Evolutionary conservation across 495 filamentous ascomycete species (phyloP).

Genomic region (Talaromyces borbonicus): DNA sequence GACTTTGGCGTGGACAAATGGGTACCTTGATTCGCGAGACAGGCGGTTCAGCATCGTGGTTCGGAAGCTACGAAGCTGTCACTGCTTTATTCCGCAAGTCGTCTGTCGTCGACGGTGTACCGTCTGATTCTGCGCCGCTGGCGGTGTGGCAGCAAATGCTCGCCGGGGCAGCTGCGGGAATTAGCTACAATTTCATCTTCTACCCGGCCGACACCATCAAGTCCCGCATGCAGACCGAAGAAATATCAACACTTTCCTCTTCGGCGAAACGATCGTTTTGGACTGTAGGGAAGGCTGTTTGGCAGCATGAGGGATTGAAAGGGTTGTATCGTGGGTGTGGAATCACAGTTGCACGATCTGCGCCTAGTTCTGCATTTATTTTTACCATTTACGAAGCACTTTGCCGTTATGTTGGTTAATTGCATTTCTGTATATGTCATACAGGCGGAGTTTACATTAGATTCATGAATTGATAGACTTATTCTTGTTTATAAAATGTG

Average conservation of each 20-base stretch:
- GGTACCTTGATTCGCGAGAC: constrained; percentile 92
- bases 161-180: constrained; percentile 83
- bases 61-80: constrained; percentile 81
- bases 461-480: background rate
- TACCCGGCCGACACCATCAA: constrained; percentile 97
- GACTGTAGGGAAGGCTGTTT: constrained; percentile 57
- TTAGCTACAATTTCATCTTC: constrained; percentile 92
- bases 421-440: background rate
- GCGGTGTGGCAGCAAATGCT: constrained; percentile 70
- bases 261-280: constrained; percentile 51
- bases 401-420: constrained; percentile 49
- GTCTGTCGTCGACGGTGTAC: constrained; percentile 12
- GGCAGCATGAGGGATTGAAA: constrained; percentile 68
- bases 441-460: constrained; percentile 1
- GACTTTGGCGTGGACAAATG: constrained; percentile 92
- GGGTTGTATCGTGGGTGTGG: constrained; percentile 91
- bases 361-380: constrained; percentile 93
- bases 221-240: constrained; percentile 86
- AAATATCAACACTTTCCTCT: constrained; percentile 36
- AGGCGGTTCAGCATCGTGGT: constrained; percentile 90
- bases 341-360: constrained; percentile 77
- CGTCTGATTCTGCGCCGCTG: constrained; percentile 14
- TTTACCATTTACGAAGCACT: constrained; percentile 87
- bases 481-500: too few species aligned
- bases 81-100: constrained; percentile 50